Percentiles rank a stretch among this genome's conserved stretches.
These are phyloP conservation scores for Venturia nashicola DNA, from an alignment of 2,329 filamentous ascomycete species.

Conservation along the genomic window DNA sequence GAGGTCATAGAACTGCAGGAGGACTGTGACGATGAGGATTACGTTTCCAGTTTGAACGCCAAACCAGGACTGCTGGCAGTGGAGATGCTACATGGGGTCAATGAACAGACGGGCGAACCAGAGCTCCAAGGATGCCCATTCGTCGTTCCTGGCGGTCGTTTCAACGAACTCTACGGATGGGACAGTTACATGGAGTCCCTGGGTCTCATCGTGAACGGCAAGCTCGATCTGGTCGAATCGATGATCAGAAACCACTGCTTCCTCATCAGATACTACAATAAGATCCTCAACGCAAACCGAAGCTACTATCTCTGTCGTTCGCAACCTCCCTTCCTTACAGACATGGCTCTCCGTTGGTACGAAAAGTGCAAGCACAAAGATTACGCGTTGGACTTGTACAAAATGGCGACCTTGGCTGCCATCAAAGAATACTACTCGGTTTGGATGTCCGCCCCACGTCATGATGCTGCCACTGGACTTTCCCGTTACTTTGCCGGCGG, in stretches of 20 bases:
- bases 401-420: conserved; percentile 68
- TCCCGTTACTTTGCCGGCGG: conserved; percentile 79
- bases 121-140: conserved; percentile 76
- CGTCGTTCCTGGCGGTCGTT: conserved; percentile 91
- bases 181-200: conserved; percentile 98
- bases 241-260: conserved; percentile 98
- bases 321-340: conserved; percentile 91
- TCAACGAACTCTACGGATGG: conserved; percentile 98
- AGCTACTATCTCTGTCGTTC: conserved; percentile 92
- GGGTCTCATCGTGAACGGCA: conserved; percentile 74
- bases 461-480: conserved; percentile 65
- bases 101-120: conserved; percentile 56
- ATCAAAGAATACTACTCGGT: conserved; percentile 95
- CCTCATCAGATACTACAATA: conserved; percentile 95
- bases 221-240: conserved; percentile 74
- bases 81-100: conserved; percentile 64
- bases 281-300: conserved; percentile 92
- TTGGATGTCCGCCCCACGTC: conserved; percentile 62
- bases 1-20: conserved; percentile 74
- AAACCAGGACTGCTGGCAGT: conserved; percentile 84
- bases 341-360: conserved; percentile 91
- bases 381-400: conserved; percentile 69
- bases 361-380: conserved; percentile 84
- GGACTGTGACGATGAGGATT: conserved; percentile 61
- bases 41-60: conserved; percentile 70